Base-by-base conservation (phyloP, 2,329 filamentous ascomycete species). In the Claviceps monticola region DNA sequence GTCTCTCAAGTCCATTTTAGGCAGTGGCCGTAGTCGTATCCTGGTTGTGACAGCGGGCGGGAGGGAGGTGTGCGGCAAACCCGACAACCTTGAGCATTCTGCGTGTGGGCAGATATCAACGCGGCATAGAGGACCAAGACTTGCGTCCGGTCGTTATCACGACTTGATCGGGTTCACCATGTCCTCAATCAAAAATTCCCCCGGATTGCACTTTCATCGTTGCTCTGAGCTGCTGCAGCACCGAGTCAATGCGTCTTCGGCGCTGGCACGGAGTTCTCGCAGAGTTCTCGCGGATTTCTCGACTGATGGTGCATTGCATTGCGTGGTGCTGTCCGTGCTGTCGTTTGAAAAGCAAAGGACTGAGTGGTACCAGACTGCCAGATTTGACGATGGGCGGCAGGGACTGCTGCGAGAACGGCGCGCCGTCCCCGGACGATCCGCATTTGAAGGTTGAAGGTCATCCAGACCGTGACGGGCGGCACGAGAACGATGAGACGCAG, bases 61-160 rank as follows among this genome's bases (percentile, higher is more conserved):
- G 55, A 51, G 48, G 47, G 55, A 50, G 48, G 51, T 43, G 49
- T 48, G 50, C 56, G 55, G 55, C 54, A 61, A 64, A 64, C 62
- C 63, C 59, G 56, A 62, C 57, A 54, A 53, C 55, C 55, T 60
- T 60, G 60, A 57, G 58, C 60, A 59, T 57, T 55, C 48, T 46
- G 29, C 29, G 29, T 34, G 29, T 46, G 53, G 48, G 52, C 52
- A 53, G 42, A 51, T 49, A 52, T 42, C n/a, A 14, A 47, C 53
- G 50, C 21, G 51, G 49, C 54, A 45, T 39, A 19, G 19, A 23
- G 11, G 11, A 43, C 46, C 19, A 34, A 26, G 26, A 34, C 29
- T n/a, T 48, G 34, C 17, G 19, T 48, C 19, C 17, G 48, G 23
- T 36, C 7, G 23, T 14, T 26, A 34, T 39, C 42, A 45, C 23